These are phyloP conservation scores for Sicyos edulis DNA, from an alignment of 306 rosid species.

Conservation along the genomic window DNA sequence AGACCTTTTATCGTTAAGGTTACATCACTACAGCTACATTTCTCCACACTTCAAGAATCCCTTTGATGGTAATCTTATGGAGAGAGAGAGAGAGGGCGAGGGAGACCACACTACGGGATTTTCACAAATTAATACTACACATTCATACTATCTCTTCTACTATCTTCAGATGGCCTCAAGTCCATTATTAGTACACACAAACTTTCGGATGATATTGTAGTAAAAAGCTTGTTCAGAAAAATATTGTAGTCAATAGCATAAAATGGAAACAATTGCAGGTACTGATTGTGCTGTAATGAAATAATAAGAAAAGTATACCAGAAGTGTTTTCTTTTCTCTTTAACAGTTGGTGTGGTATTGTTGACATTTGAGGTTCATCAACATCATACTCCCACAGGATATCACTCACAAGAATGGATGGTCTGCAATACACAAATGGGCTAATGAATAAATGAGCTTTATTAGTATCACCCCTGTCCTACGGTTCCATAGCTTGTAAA, in stretches of 20 bases:
- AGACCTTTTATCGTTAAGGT: neutral
- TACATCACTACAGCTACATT: neutral
- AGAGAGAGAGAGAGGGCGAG: neutral
- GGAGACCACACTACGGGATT: neutral
- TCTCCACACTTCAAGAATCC: neutral
- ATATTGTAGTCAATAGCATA: neutral
- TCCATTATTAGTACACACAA: neutral
- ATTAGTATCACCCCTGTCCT: neutral
- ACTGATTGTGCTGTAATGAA: neutral
- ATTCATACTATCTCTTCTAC: neutral
- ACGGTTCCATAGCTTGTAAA: neutral
- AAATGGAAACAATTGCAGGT: neutral
- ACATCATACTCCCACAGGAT: conserved; percentile 71
- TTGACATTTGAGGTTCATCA: conserved; percentile 61
- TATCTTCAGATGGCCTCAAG: neutral
- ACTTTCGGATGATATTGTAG: neutral
- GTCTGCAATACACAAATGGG: conserved; percentile 54
- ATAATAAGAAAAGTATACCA: conserved; percentile 34
- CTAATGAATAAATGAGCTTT: conserved; percentile 15
- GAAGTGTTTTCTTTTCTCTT: conserved; percentile 61
- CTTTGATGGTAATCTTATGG: neutral
- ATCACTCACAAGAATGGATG: conserved; percentile 91
- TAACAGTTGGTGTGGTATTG: conserved; percentile 58
- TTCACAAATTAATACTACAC: neutral
- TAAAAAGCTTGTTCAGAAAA: no score